Base-by-base conservation (phyloP, 2,329 filamentous ascomycete species). In the Plenodomus lindquistii region DNA sequence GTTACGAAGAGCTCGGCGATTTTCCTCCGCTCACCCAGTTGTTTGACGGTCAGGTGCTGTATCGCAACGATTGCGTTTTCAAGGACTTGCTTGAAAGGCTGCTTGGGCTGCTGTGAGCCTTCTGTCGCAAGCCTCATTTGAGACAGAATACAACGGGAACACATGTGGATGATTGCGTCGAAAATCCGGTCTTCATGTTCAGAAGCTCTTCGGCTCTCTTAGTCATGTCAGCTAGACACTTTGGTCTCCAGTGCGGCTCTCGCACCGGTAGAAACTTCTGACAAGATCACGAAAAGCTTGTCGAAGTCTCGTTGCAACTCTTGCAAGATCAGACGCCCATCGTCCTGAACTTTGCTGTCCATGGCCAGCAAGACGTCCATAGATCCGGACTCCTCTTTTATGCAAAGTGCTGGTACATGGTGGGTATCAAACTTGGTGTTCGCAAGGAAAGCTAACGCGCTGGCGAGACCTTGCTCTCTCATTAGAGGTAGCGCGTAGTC, bases 81-180 rank as follows among this genome's bases (percentile, higher is more conserved):
- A 5, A 56, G 15, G 16, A 50, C 40, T 16, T 16, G 17, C 38
- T 39, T 47, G 18, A 53, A 17, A 24, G 44, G 21, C 21, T 44
- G 50, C 34, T 40, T 48, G 6, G 37, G 35, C 11, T 15, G 21
- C 16, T 34, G 18, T 20, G 46, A 19, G 15, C 35, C 43, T 6
- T 40, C 49, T 10, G 21, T 10, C 17, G 48, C 21, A 29, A 56
- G 44, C 31, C 54, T 40, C n/a, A 57, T 43, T 16, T 50, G 48
- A 18, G 40, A 18, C 3, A 57, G 50, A 20, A 57, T 54, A 18
- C 54, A 50, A 22, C 27, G 29, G 11, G 50, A 52, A 37, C 48
- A 54, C 46, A 54, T 57, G 3, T 48, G 45, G 22, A 57, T 29
- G 17, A 57, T 57, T 35, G 47, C 48, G 15, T 29, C 43, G 37